Evolutionary conservation across 2,329 filamentous ascomycete genomes (phyloP).

Genomic region (Pseudogymnoascus pannorum): DNA sequence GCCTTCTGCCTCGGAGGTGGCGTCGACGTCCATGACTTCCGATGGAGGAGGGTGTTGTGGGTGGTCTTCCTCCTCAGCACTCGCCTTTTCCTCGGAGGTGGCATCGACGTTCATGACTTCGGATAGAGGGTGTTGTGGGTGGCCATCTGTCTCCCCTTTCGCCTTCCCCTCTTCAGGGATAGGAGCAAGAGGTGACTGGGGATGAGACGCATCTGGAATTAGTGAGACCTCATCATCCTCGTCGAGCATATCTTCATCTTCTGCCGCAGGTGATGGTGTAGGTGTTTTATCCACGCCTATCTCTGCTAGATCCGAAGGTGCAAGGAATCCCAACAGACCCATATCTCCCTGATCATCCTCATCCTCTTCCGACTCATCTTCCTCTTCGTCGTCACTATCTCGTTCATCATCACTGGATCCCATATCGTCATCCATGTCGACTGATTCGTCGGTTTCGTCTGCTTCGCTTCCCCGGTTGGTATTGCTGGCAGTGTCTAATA

Average conservation of each 20-base stretch:
- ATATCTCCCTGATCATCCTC: constrained; percentile 39
- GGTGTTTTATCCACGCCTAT: constrained; percentile 26
- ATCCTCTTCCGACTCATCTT: constrained; percentile 28
- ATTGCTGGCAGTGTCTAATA: constrained; percentile 22
- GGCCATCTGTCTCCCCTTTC: neutral
- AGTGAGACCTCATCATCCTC: constrained; percentile 26
- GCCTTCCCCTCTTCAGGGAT: neutral
- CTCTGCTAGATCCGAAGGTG: constrained; percentile 25
- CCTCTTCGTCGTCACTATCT: constrained; percentile 34
- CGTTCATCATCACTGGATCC: constrained; percentile 47
- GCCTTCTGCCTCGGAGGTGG: neutral
- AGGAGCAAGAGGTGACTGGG: neutral
- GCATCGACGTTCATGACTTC: constrained; percentile 10
- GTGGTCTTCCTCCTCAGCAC: neutral
- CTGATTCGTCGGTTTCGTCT: constrained; percentile 55
- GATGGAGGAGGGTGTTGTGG: neutral
- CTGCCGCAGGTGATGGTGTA: neutral
- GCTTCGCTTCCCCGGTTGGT: constrained; percentile 22
- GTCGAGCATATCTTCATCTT: constrained; percentile 14
- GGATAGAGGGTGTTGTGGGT: neutral
- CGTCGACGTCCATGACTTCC: constrained; percentile 10
- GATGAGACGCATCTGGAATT: constrained; percentile 24
- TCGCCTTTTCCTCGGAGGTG: neutral
- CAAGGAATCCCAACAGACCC: constrained; percentile 27
- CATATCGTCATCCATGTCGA: constrained; percentile 62